A percentile compares a stretch with the other conserved stretches of the same genome.
These are phyloP conservation scores for Aspergillus fischeri DNA, from an alignment of 2,329 filamentous ascomycete species.

Conservation along the genomic window DNA sequence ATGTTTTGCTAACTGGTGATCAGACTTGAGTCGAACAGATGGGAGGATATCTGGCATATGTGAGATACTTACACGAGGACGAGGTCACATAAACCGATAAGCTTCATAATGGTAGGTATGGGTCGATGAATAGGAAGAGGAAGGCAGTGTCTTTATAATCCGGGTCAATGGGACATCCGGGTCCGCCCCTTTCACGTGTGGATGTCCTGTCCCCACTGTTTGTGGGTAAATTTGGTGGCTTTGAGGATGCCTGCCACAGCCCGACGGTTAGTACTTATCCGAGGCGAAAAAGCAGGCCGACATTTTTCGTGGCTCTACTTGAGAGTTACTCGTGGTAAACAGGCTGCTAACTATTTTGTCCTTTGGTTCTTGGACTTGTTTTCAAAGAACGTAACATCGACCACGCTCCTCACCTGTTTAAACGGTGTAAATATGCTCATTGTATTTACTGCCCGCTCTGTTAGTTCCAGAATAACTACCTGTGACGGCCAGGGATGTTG, in stretches of 20 bases:
- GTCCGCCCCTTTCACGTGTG: not conserved
- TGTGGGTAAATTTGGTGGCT: not conserved
- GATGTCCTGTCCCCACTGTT: not conserved
- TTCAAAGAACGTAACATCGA: too few relatives aligned
- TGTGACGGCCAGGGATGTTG: not conserved
- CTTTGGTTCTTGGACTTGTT: too few relatives aligned
- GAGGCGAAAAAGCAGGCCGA: not conserved
- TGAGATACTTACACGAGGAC: not conserved
- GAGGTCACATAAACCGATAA: not conserved
- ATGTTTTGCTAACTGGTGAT: conserved; percentile 21
- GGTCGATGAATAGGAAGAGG: not conserved
- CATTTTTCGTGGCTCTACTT: not conserved
- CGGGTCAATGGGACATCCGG: not conserved
- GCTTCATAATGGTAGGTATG: not conserved
- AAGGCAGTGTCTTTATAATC: not conserved
- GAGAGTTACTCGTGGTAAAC: not conserved
- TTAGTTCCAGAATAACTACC: not conserved
- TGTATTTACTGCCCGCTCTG: not conserved
- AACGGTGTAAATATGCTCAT: too few relatives aligned
- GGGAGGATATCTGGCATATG: not conserved
- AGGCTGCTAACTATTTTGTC: not conserved
- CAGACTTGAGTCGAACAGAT: not conserved
- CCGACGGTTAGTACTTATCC: not conserved
- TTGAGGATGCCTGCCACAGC: not conserved
- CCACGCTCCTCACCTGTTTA: too few relatives aligned